Evolutionary conservation across 345 rosid species (phyloP).

Genomic region (thale cress (Arabidopsis thaliana)): DNA sequence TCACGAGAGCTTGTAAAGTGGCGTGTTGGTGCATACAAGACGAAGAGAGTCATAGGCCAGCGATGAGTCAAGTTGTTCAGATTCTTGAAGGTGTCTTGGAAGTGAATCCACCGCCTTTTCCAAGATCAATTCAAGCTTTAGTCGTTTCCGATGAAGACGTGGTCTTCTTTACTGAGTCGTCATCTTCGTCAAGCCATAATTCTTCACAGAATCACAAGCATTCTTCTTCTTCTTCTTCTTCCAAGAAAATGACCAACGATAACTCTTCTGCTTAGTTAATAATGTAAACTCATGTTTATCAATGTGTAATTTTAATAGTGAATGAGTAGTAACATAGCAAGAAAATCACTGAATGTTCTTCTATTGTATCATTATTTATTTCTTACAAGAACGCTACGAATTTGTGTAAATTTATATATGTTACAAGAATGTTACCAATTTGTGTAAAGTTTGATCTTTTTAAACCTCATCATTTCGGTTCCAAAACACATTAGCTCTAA

Average conservation of each 20-base stretch:
- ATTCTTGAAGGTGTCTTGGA: conserved; percentile 75
- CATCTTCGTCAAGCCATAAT: conserved; percentile 35
- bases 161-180: conserved; percentile 45
- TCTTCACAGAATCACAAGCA: conserved; percentile 43
- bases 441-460: neutral
- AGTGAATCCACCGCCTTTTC: conserved; percentile 63
- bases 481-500: no score
- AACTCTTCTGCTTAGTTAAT: conserved; percentile 29
- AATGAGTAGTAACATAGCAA: neutral
- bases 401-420: neutral
- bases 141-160: conserved; percentile 37
- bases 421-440: neutral
- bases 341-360: neutral
- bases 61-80: conserved; percentile 89
- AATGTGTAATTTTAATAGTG: neutral
- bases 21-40: conserved; percentile 95
- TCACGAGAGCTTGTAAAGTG: conserved; percentile 60
- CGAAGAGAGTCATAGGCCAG: conserved; percentile 70
- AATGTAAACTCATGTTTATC: conserved; percentile 1
- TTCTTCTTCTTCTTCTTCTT: conserved; percentile 34
- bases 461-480: no score
- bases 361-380: conserved; percentile 18
- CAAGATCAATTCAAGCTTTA: conserved; percentile 63
- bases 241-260: conserved; percentile 19
- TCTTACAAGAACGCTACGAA: neutral